These are phyloP conservation scores for Thyridium curvatum DNA, from an alignment of 2,329 filamentous ascomycete species.

Conservation along the genomic window DNA sequence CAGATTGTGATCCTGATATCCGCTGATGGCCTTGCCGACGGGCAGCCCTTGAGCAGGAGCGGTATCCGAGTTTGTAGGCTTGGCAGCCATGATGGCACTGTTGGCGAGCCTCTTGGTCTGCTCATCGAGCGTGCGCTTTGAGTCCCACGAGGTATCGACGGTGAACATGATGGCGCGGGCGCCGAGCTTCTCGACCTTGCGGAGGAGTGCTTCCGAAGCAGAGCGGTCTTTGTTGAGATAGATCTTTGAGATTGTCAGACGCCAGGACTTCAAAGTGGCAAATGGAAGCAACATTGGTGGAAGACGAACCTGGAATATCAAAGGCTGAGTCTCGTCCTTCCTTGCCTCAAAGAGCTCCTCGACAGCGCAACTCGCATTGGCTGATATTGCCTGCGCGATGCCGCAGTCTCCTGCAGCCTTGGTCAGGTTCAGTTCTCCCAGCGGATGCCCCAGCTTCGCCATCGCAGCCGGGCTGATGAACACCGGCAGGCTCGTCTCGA, in stretches of 20 bases:
- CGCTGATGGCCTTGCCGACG: conserved; percentile 36
- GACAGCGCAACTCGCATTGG: conserved; percentile 3
- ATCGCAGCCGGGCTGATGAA: conserved; percentile 11
- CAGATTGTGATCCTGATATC: conserved; percentile 38
- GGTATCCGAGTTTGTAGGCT: conserved; percentile 32
- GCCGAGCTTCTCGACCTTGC: conserved; percentile 7
- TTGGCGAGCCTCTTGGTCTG: conserved; percentile 3
- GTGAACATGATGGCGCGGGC: conserved; percentile 27
- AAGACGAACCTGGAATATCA: conserved; percentile 1
- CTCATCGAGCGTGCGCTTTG: conserved; percentile 24
- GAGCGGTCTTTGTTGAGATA: conserved; percentile 1
- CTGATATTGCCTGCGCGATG: conserved; percentile 3
- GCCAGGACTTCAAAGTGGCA: too few species aligned
- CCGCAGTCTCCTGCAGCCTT: conserved; percentile 3
- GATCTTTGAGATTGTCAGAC: too few species aligned
- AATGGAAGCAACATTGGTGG: too few species aligned
- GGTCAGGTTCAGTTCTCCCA: conserved; percentile 9
- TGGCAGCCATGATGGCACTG: conserved; percentile 13
- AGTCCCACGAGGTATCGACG: conserved; percentile 35
- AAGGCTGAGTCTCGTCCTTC: not conserved
- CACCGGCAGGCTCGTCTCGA: conserved; percentile 5
- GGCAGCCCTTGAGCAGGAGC: conserved; percentile 37
- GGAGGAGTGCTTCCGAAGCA: conserved; percentile 1
- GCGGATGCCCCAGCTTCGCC: conserved; percentile 11
- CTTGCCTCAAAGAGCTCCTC: conserved; percentile 1